phyloP scores from a whole-genome alignment of 1,139 yeast genomes.

The Candida glucosophila region DNA sequence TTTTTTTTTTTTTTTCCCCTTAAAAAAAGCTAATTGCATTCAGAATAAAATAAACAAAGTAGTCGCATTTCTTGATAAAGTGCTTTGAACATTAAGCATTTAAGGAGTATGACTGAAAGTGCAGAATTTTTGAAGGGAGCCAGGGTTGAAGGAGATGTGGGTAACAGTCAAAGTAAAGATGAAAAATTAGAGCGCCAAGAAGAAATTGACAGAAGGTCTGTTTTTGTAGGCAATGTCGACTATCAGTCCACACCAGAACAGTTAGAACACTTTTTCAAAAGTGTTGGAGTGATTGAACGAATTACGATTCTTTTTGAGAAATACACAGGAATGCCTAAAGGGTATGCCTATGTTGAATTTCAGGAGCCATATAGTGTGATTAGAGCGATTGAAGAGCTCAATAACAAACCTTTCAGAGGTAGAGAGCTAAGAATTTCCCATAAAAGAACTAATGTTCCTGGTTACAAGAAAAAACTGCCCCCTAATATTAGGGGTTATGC shows the following conservation, averaged over 20 bases:
- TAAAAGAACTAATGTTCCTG: conserved; percentile 35
- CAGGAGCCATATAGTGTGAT: conserved; percentile 18
- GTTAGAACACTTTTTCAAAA: conserved; percentile 28
- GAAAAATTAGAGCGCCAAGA: conserved; percentile 23
- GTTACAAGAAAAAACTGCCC: conserved; percentile 17
- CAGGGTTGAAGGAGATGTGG: too few species aligned
- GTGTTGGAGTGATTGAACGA: conserved; percentile 27
- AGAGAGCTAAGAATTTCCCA: conserved; percentile 28
- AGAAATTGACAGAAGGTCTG: conserved; percentile 29
- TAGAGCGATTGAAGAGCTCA: conserved; percentile 26
- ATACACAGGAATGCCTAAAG: conserved; percentile 32
- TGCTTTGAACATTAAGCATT: too few species aligned
- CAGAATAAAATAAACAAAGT: too few species aligned
- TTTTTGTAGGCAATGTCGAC: conserved; percentile 38
- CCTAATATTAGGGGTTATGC: conserved; percentile 13
- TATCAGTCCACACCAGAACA: conserved; percentile 34
- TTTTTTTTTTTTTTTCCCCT: too few species aligned
- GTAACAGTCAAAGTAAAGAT: too few species aligned
- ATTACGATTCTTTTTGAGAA: conserved; percentile 33
- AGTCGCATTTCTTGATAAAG: too few species aligned
- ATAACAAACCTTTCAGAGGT: conserved; percentile 27
- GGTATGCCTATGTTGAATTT: conserved; percentile 39
- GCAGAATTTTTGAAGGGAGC: too few species aligned
- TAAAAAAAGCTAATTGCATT: too few species aligned
- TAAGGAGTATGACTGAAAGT: too few species aligned